Base-by-base conservation (phyloP, 345 rosid genomes). In the Bruguiera parviflora region DNA sequence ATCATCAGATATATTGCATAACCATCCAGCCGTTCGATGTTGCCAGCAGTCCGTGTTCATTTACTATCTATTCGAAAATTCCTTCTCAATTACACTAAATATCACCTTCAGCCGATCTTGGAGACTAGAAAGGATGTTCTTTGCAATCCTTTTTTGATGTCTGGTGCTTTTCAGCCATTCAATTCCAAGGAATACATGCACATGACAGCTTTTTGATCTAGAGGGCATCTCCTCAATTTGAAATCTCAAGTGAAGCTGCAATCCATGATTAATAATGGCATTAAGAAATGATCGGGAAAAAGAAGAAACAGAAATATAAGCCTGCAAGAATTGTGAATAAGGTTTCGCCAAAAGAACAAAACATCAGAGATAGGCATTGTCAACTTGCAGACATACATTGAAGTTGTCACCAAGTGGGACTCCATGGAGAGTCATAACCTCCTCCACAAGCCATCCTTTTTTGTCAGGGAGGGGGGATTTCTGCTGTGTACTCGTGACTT, bases 401-500 rank as follows among this genome's bases (percentile, higher is more conserved):
- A 87, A 95, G 71, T 85, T 84, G 86, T 95, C 97, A 61, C 96
- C 96, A 21, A 91, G 88, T 25, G 97, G 97, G 70, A 95, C 86
- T 72, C 95, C 96, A 69, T 91, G 96, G 67, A 95, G 90, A 58
- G 97, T 87, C 92, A 89, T 83, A 59, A 95, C 93, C 84, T 95
- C 99, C 82, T 95, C 96, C 3, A 89, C 79, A 58, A 86, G 76
- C 99, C 96, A 91, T 43, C 97, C 90, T 52, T 84, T 88, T 66
- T 66, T 83, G 66, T 87, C 94, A 13, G 85, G 49, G 27, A 89
- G 77, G 33, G 75, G 87, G 15, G 88, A 77, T 71, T 86, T 91
- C 82, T 95, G 97, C 80, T 95, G 96, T 66, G 93, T 86, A 64
- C 96, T 87, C 15, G 99, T 95, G 69, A 89, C 97, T 79, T 91